Evolutionary conservation across 176 grass and related monocot species (phyloP).

Genomic region (Oryza nivara): DNA sequence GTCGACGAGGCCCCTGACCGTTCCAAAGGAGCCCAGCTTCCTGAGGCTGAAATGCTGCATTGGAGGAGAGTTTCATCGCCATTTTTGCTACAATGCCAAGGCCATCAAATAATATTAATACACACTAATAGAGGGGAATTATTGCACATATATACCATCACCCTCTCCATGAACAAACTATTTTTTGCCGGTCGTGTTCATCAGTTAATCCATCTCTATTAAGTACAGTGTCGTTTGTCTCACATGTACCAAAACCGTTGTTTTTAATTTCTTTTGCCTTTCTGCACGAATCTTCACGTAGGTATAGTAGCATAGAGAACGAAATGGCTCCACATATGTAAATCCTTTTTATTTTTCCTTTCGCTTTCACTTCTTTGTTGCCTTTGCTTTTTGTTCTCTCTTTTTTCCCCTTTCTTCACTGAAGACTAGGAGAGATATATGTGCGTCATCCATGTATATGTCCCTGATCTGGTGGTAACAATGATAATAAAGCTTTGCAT

Average conservation of each 20-base stretch:
- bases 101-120: constrained; percentile 44
- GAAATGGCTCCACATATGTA: constrained; percentile 19
- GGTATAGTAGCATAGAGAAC: constrained; percentile 1
- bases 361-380: background rate
- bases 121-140: background rate
- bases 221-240: background rate
- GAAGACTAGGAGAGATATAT: constrained; percentile 25
- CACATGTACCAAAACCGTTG: background rate
- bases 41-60: constrained; percentile 82
- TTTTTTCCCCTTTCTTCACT: background rate
- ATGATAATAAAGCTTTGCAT: constrained; percentile 39
- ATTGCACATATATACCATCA: background rate
- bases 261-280: background rate
- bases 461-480: constrained; percentile 11
- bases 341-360: background rate
- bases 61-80: constrained; percentile 79
- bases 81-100: constrained; percentile 72
- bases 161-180: background rate
- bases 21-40: constrained; percentile 85
- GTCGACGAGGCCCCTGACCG: constrained; percentile 74
- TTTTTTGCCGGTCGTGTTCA: constrained; percentile 39
- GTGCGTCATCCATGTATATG: constrained; percentile 28
- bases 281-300: constrained; percentile 12
- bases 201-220: constrained; percentile 7
- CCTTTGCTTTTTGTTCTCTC: background rate